phyloP scores from a whole-genome alignment of 371 early-diverging fungal genomes.

The Batrachochytrium dendrobatidis region DNA sequence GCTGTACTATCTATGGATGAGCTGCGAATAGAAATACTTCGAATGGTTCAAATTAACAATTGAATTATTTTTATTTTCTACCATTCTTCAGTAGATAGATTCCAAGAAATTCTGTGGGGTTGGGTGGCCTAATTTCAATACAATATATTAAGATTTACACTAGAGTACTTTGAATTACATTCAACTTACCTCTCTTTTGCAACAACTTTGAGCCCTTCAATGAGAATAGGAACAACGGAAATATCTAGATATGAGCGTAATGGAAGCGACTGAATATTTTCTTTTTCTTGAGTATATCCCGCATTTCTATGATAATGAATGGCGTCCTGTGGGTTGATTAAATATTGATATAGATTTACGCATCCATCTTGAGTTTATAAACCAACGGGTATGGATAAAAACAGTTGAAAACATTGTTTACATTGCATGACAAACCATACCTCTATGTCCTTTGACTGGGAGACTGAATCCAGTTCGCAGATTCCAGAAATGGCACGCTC shows the following conservation, averaged over 20 bases:
- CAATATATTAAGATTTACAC: neutral
- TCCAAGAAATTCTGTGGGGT: slow-evolving; percentile 37
- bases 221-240: slow-evolving; percentile 33
- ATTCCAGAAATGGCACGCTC: too few relatives aligned
- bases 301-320: too few relatives aligned
- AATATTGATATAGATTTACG: too few relatives aligned
- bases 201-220: slow-evolving; percentile 36
- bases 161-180: neutral
- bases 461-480: too few relatives aligned
- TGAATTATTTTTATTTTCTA: neutral
- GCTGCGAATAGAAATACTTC: neutral
- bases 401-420: too few relatives aligned
- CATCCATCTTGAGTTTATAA: too few relatives aligned
- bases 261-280: slow-evolving; percentile 25
- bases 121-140: slow-evolving; percentile 26
- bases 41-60: too few relatives aligned
- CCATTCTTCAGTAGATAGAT: slow-evolving; percentile 32
- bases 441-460: too few relatives aligned
- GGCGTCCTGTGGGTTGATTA: too few relatives aligned
- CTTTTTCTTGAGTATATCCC: too few relatives aligned
- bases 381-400: too few relatives aligned
- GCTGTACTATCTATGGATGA: neutral
- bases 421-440: too few relatives aligned
- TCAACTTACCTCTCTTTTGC: slow-evolving; percentile 28
- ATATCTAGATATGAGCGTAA: slow-evolving; percentile 33